A percentile compares a stretch with the other conserved stretches of the same genome.
Conservation (phyloP, 2,329 filamentous ascomycete species). For the Rachicladosporium sp. region DNA sequence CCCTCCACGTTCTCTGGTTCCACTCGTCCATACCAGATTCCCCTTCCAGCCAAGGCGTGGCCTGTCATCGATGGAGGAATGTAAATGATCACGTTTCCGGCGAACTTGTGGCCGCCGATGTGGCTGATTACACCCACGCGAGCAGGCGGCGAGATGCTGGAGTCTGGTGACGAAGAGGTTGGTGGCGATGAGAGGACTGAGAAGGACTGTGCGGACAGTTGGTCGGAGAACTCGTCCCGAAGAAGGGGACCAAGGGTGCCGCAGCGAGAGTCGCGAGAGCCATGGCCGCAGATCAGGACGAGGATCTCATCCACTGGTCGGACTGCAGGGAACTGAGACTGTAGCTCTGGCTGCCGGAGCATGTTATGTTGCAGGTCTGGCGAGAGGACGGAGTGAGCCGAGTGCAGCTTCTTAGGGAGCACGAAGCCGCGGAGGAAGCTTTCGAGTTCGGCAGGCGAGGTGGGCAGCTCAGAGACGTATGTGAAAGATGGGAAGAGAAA, state of each 20-base stretch:
- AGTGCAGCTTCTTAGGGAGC: constrained; percentile 50
- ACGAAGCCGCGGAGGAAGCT: constrained; percentile 53
- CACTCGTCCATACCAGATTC: constrained; percentile 73
- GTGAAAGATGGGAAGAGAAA: constrained; percentile 76
- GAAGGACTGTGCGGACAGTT: constrained; percentile 40
- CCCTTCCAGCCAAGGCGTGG: constrained; percentile 55
- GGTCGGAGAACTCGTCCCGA: constrained; percentile 53
- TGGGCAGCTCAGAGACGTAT: constrained; percentile 61
- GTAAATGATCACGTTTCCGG: constrained; percentile 74
- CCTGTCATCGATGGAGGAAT: constrained; percentile 43
- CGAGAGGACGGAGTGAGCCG: constrained; percentile 47
- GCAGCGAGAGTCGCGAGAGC: constrained; percentile 68
- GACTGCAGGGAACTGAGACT: constrained; percentile 41
- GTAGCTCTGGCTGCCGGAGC: constrained; percentile 36
- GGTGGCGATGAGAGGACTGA: constrained; percentile 36
- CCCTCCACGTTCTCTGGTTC: constrained; percentile 66
- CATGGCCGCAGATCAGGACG: constrained; percentile 84
- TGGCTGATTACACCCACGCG: constrained; percentile 63
- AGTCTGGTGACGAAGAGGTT: constrained; percentile 19
- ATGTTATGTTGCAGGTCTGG: constrained; percentile 35
- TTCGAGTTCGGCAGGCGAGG: constrained; percentile 43
- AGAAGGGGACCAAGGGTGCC: constrained; percentile 68
- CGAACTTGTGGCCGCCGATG: constrained; percentile 75
- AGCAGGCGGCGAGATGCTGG: constrained; percentile 32
- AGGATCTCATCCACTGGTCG: constrained; percentile 53